A percentile compares a stretch with the other conserved stretches of the same genome.
Evolutionary conservation across 805 yeast genomes (phyloP).

Genomic region (Nakazawaea ambrosiae): DNA sequence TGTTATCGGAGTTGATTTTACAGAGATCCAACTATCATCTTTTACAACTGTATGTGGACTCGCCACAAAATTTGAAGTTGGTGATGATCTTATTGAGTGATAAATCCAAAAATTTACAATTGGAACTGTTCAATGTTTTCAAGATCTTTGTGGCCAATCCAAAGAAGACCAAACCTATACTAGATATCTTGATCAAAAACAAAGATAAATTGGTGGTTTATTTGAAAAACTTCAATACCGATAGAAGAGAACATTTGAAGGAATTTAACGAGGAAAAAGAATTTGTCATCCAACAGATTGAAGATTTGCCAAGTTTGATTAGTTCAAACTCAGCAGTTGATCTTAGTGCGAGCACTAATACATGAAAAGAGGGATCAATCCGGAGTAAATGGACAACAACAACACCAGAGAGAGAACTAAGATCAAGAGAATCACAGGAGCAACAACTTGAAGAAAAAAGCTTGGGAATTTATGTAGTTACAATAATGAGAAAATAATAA

Average conservation of each 20-base stretch:
- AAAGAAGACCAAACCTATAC: constrained; percentile 68
- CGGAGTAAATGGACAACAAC: no score
- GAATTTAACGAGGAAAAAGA: constrained; percentile 72
- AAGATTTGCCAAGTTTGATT: constrained; percentile 57
- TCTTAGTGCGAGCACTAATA: not conserved
- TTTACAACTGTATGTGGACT: constrained; percentile 72
- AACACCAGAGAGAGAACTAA: no score
- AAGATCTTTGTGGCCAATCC: constrained; percentile 97
- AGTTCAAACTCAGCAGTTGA: constrained; percentile 8
- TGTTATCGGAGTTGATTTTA: constrained; percentile 66
- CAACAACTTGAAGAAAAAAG: no score
- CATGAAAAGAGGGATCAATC: not conserved
- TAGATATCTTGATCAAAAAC: constrained; percentile 79
- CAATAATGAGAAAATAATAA: no score
- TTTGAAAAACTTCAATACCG: constrained; percentile 57
- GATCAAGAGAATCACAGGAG: no score
- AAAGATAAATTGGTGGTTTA: constrained; percentile 68
- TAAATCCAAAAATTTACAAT: constrained; percentile 80
- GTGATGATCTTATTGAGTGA: constrained; percentile 84
- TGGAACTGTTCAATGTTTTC: constrained; percentile 89
- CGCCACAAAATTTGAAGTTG: constrained; percentile 75
- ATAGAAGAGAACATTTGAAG: constrained; percentile 50
- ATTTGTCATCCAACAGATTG: constrained; percentile 71
- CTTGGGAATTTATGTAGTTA: not conserved
- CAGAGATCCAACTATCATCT: constrained; percentile 63